Evolutionary conservation across 805 yeast species (phyloP).

Genomic region (Suhomyces sp.): DNA sequence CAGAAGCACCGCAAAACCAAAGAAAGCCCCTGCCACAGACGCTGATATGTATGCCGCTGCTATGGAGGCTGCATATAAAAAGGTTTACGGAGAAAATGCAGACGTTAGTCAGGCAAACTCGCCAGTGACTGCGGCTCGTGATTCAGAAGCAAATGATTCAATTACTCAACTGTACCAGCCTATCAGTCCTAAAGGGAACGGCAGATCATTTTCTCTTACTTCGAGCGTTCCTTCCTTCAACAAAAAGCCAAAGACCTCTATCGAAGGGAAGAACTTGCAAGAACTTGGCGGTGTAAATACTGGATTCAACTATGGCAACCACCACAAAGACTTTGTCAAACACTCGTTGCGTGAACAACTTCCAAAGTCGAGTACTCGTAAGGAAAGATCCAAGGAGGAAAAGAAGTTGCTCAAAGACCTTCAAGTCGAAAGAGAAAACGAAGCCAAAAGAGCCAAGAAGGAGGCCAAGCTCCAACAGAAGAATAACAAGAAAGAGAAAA

Average conservation of each 20-base stretch:
- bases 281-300: constrained; percentile 15
- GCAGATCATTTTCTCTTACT: constrained; percentile 1
- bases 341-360: constrained; percentile 27
- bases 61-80: constrained; percentile 22
- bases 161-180: not conserved
- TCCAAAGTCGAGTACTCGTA: constrained; percentile 14
- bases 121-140: not conserved
- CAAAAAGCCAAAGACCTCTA: not conserved
- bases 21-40: constrained; percentile 2
- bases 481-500: constrained; percentile 1
- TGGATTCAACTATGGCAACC: constrained; percentile 26
- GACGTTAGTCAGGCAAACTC: not conserved
- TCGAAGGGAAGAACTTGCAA: not conserved
- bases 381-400: constrained; percentile 24
- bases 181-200: not conserved
- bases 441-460: constrained; percentile 11
- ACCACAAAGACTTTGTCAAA: constrained; percentile 29
- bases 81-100: constrained; percentile 17
- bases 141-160: not conserved
- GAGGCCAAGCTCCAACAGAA: constrained; percentile 6
- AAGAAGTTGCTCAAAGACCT: constrained; percentile 14
- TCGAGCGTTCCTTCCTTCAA: not conserved
- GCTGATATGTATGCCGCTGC: constrained; percentile 22
- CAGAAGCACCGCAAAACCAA: not conserved
- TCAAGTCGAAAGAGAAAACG: constrained; percentile 2